These are phyloP conservation scores for Talaromyces atroroseus DNA, from an alignment of 2,329 filamentous ascomycete genomes.

Conservation along the genomic window DNA sequence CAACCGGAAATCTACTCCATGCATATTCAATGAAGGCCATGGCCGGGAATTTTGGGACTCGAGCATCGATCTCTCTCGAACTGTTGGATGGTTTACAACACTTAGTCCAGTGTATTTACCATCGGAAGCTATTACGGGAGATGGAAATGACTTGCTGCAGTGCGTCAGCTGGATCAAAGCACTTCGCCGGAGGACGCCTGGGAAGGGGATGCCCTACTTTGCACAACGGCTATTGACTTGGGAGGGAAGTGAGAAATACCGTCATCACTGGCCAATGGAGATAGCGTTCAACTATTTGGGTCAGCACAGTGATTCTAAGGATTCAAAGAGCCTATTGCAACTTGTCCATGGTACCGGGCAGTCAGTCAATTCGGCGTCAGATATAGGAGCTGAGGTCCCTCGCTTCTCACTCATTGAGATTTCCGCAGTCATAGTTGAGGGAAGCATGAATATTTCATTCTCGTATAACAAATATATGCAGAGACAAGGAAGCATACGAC, in stretches of 20 bases:
- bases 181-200: conserved; percentile 27
- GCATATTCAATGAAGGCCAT: conserved; percentile 21
- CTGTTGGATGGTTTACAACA: conserved; percentile 24
- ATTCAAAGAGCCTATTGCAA: conserved; percentile 13
- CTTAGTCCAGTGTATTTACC: conserved; percentile 15
- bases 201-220: conserved; percentile 38
- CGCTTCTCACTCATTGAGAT: conserved; percentile 17
- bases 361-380: conserved; percentile 5
- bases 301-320: conserved; percentile 17
- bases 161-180: conserved; percentile 30
- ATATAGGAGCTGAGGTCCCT: conserved; percentile 13
- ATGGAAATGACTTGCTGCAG: conserved; percentile 6
- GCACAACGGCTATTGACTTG: conserved; percentile 28
- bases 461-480: conserved; percentile 13
- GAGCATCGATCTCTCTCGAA: conserved; percentile 17
- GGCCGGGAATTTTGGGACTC: conserved; percentile 19
- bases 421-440: conserved; percentile 11
- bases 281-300: conserved; percentile 22
- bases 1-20: conserved; percentile 14
- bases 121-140: background rate
- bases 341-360: conserved; percentile 13
- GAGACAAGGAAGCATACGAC: conserved; percentile 7
- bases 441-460: conserved; percentile 14
- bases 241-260: conserved; percentile 21
- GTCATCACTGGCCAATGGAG: conserved; percentile 17